Evolutionary conservation across 208 protist species (phyloP).

Genomic region (Leishmania tropica): DNA sequence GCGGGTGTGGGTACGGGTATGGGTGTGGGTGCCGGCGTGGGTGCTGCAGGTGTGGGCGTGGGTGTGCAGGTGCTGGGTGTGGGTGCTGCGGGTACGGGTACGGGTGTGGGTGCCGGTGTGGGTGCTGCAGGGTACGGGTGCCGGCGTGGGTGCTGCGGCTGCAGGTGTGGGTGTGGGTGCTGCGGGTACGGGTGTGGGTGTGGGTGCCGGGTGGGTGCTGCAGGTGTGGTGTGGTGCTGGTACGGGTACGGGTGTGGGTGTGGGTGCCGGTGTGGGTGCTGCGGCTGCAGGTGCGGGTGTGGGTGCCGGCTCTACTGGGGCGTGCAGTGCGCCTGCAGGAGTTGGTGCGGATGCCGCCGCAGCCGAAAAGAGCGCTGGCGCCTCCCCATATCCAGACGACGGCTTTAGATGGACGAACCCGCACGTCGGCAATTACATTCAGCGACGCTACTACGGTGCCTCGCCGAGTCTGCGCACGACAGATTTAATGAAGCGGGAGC

Average conservation of each 20-base stretch:
- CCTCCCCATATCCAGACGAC: not conserved
- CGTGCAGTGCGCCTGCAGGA: not conserved
- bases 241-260: not conserved
- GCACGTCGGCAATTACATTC: constrained; percentile 88
- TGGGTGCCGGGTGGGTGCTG: not conserved
- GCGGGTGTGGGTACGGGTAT: not conserved
- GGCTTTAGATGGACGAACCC: constrained; percentile 78
- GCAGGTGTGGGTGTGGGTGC: not conserved
- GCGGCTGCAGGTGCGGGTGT: not conserved
- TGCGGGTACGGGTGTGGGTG: not conserved
- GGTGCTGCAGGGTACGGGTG: not conserved
- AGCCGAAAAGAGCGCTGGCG: not conserved
- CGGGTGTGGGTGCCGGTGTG: not conserved
- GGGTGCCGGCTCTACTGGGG: not conserved
- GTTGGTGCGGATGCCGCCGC: not conserved
- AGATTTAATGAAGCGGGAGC: constrained; percentile 56
- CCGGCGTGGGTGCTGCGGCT: not conserved
- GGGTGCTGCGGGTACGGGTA: not conserved
- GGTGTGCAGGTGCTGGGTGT: not conserved
- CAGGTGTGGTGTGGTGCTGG: no score
- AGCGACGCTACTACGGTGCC: constrained; percentile 86
- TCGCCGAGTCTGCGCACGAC: constrained; percentile 80
- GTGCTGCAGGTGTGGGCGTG: not conserved
- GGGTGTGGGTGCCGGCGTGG: no score
- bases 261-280: not conserved